Evolutionary conservation across 2,329 filamentous ascomycete species (phyloP), one percentile per base, ranked within the genome.

Genomic region (Alternaria burnsii): DNA sequence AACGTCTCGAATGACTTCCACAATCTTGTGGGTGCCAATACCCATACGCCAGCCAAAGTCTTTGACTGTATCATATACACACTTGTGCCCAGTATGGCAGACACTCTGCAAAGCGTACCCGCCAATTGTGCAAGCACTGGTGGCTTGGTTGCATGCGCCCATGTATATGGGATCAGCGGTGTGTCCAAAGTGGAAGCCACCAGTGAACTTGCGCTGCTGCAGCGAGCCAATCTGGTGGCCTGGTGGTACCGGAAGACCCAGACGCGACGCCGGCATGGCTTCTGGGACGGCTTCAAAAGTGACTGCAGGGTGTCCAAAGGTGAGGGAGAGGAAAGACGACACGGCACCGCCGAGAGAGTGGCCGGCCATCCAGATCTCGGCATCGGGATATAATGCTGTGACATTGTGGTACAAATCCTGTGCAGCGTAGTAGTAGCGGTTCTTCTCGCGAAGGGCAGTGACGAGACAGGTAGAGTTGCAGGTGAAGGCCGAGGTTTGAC

Each of bases 91-190:
- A 0, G 92, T 91, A 71, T 98, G 95, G 70, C 95, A 99, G n/a
- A 89, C 85, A 12, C 93, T 91, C 79, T 99, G 93, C 84, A 99
- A 86, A 1, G 95, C 94, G 76, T 98, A 99, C 0, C 95, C 95
- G 2, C 89, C 94, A 72, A 97, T 89, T 0, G 94, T 95, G 78
- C 95, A 98, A 11, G 90, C 89, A 3, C 94, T 94, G 2, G 92
- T 93, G 3, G 92, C 92, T 32, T 91, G 92, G 72, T 97, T 97
- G 80, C 95, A 98, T 0, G 90, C 92, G 32, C 95, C 95, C 82
- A 97, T 94, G 73, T 90, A 99, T 34, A 99, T 89, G 0, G 95
- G 95, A 78, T 99, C 95, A 0, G 95, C 95, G 0, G 93, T 98
- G 73, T 98, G 94, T 4, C 95, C 95, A 76, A 97, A 94, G 78